phyloP scores from a whole-genome alignment of 306 rosid species.

The Vicia faba region DNA sequence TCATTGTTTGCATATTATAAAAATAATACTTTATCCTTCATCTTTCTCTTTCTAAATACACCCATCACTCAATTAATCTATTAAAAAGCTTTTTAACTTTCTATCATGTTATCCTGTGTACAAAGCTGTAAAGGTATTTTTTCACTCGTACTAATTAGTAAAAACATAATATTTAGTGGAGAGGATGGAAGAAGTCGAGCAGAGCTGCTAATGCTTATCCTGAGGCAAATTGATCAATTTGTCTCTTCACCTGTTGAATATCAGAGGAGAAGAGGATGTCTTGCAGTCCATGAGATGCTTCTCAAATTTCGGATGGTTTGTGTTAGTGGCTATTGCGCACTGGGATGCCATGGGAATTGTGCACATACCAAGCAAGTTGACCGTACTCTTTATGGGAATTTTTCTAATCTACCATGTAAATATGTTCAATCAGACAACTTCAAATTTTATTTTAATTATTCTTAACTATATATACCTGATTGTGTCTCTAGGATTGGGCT shows the following conservation, averaged over 20 bases:
- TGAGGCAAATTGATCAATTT: constrained; percentile 92
- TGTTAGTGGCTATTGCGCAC: constrained; percentile 76
- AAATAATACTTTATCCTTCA: constrained; percentile 12
- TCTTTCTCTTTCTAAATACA: constrained; percentile 16
- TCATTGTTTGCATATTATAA: constrained; percentile 3
- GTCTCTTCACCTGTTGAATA: constrained; percentile 82
- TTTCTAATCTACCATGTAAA: constrained; percentile 87
- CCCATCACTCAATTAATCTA: constrained; percentile 1
- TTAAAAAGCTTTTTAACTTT: neutral
- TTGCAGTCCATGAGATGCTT: constrained; percentile 93
- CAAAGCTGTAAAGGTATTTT: constrained; percentile 5
- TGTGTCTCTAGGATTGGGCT: constrained; percentile 12
- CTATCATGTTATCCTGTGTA: constrained; percentile 16
- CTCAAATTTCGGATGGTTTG: constrained; percentile 88
- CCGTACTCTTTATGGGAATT: constrained; percentile 67
- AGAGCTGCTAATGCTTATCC: constrained; percentile 77
- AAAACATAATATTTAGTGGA: constrained; percentile 61
- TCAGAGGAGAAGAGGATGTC: constrained; percentile 93
- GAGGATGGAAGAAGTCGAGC: constrained; percentile 99
- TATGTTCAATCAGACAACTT: constrained; percentile 35
- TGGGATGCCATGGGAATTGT: constrained; percentile 90
- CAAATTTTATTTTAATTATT: constrained; percentile 15
- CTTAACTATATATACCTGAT: constrained; percentile 10
- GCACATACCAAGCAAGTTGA: constrained; percentile 81
- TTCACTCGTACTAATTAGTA: constrained; percentile 40